A percentile compares a stretch with the other conserved stretches of the same genome.
Conservation (phyloP, 1,284 basidiomycete genomes). For the Sporisorium reilianum region DNA sequence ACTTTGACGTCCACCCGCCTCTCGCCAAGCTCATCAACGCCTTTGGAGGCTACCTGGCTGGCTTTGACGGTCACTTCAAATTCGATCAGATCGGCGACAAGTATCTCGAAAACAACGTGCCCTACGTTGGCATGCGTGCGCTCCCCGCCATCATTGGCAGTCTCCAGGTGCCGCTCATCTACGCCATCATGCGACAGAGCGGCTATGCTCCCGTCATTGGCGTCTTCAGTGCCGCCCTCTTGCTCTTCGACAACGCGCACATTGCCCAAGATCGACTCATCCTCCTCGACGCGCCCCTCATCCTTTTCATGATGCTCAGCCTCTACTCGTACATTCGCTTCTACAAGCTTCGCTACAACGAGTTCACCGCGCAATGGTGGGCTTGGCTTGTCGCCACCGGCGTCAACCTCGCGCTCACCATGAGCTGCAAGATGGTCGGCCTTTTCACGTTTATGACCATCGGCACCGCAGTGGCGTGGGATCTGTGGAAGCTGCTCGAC, state of each 20-base stretch:
- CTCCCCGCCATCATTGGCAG: slow-evolving; percentile 90
- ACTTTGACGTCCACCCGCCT: slow-evolving; percentile 99
- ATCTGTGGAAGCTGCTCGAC: slow-evolving; percentile 95
- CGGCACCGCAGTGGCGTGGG: slow-evolving; percentile 89
- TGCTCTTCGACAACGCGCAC: slow-evolving; percentile 98
- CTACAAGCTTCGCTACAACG: slow-evolving; percentile 88
- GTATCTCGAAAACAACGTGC: slow-evolving; percentile 87
- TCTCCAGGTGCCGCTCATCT: slow-evolving; percentile 89
- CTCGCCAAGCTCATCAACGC: slow-evolving; percentile 73
- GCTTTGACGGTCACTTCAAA: slow-evolving; percentile 91
- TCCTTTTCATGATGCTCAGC: slow-evolving; percentile 95
- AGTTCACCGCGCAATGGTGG: slow-evolving; percentile 79
- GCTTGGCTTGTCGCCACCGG: slow-evolving; percentile 92
- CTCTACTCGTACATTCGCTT: slow-evolving; percentile 96
- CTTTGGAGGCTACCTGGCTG: slow-evolving; percentile 93
- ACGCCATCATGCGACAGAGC: slow-evolving; percentile 96
- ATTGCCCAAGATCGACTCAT: slow-evolving; percentile 95
- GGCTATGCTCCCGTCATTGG: slow-evolving; percentile 91
- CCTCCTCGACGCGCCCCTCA: slow-evolving; percentile 90
- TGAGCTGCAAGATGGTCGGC: slow-evolving; percentile 98
- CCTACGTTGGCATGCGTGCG: slow-evolving; percentile 92
- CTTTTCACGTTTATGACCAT: slow-evolving; percentile 90
- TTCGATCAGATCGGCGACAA: slow-evolving; percentile 97
- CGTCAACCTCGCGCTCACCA: slow-evolving; percentile 90
- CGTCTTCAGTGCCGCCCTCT: slow-evolving; percentile 84